Percentiles rank a stretch among this genome's conserved stretches.
These are phyloP conservation scores for Fennellomyces sp. DNA, from an alignment of 371 early-diverging fungal genomes.

Conservation along the genomic window DNA sequence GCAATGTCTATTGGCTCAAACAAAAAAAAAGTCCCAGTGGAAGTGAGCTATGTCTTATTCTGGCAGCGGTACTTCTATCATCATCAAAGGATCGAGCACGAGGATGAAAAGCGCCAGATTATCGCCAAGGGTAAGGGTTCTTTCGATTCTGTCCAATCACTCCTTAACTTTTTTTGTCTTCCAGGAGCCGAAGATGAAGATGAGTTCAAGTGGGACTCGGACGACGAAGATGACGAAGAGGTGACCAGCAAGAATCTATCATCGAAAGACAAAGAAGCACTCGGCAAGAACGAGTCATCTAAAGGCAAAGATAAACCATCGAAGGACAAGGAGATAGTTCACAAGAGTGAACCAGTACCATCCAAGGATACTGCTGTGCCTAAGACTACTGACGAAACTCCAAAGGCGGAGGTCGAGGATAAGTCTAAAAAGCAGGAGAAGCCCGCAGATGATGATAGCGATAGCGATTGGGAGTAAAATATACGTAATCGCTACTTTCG, in stretches of 20 bases:
- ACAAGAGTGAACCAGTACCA: neutral
- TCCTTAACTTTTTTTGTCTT: neutral
- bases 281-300: neutral
- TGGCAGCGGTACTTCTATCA: slow-evolving; percentile 56
- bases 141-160: neutral
- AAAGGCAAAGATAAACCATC: neutral
- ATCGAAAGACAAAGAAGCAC: neutral
- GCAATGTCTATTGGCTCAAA: too few relatives aligned
- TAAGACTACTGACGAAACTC: too few relatives aligned
- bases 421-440: slow-evolving; percentile 1
- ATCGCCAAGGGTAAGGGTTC: slow-evolving; percentile 34
- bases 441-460: slow-evolving; percentile 27
- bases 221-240: slow-evolving; percentile 41
- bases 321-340: neutral
- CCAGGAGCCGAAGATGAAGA: slow-evolving; percentile 32
- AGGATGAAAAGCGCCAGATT: slow-evolving; percentile 46
- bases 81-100: slow-evolving; percentile 46
- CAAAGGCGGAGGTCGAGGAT: too few relatives aligned
- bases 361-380: neutral
- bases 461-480: slow-evolving; percentile 48
- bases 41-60: slow-evolving; percentile 45
- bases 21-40: slow-evolving; percentile 53
- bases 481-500: neutral
- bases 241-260: neutral
- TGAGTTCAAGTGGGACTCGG: slow-evolving; percentile 56